phyloP scores from a whole-genome alignment of 2,329 filamentous ascomycete genomes.

The Dactylellina cionopaga region DNA sequence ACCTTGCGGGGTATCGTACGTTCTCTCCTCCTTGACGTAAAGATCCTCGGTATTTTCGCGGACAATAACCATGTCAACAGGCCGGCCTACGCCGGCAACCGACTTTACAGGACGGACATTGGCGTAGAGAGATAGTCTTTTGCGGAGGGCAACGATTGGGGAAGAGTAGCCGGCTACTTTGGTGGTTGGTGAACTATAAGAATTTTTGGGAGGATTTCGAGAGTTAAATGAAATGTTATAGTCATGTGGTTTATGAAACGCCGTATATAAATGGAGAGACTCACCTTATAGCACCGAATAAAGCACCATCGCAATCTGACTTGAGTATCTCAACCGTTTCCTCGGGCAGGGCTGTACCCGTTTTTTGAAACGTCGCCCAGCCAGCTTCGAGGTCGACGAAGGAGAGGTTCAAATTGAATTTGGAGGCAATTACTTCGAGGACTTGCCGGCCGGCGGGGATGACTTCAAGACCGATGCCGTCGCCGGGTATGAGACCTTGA shows the following conservation, averaged over 20 bases:
- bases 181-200: slow-evolving; percentile 78
- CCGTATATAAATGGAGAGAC: neutral
- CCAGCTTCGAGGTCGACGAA: slow-evolving; percentile 94
- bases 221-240: slow-evolving; percentile 9
- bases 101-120: slow-evolving; percentile 97
- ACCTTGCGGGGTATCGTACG: slow-evolving; percentile 74
- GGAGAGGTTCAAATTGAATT: slow-evolving; percentile 90
- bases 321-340: slow-evolving; percentile 88
- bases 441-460: slow-evolving; percentile 92
- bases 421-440: slow-evolving; percentile 90
- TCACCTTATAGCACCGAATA: slow-evolving; percentile 90
- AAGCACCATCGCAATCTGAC: slow-evolving; percentile 90
- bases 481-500: slow-evolving; percentile 91
- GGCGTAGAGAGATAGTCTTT: slow-evolving; percentile 92
- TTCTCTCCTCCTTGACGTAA: slow-evolving; percentile 90
- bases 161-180: slow-evolving; percentile 95
- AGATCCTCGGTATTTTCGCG: slow-evolving; percentile 99
- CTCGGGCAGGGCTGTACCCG: slow-evolving; percentile 86
- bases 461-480: slow-evolving; percentile 98
- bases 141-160: slow-evolving; percentile 95
- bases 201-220: neutral
- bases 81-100: slow-evolving; percentile 71
- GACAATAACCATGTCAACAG: slow-evolving; percentile 96
- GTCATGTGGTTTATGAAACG: neutral
- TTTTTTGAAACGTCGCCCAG: slow-evolving; percentile 91